Evolutionary conservation across 192 early-diverging fungal species (phyloP).

Genomic region (Linnemannia schmuckeri): DNA sequence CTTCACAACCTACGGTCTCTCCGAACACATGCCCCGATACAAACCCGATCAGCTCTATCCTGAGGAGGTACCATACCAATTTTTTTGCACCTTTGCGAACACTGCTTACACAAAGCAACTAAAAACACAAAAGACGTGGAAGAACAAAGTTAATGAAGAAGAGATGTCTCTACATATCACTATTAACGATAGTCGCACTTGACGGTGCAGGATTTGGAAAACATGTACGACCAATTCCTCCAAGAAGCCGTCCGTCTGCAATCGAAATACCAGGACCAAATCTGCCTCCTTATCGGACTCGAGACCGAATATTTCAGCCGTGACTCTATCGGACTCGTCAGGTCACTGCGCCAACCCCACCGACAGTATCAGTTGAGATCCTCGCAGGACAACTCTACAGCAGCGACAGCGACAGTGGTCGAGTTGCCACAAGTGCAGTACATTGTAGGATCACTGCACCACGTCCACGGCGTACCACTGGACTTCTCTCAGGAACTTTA

Average conservation of each 20-base stretch:
- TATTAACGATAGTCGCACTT: constrained; percentile 67
- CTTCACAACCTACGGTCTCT: constrained; percentile 85
- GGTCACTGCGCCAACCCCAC: constrained; percentile 61
- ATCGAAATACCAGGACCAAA: constrained; percentile 72
- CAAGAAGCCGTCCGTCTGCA: constrained; percentile 81
- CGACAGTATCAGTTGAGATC: background rate
- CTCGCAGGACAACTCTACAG: background rate
- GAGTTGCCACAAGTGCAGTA: constrained; percentile 76
- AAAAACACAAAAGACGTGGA: background rate
- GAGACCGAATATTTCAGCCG: constrained; percentile 81
- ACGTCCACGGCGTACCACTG: constrained; percentile 82
- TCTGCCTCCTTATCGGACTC: constrained; percentile 83
- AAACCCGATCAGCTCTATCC: constrained; percentile 88
- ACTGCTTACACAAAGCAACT: background rate
- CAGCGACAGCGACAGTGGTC: background rate
- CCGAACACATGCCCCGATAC: constrained; percentile 94
- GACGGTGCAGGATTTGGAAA: constrained; percentile 71
- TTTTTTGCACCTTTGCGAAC: too few relatives aligned
- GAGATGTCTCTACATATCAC: background rate
- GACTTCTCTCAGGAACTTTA: constrained; percentile 83
- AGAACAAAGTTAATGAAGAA: background rate
- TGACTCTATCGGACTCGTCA: constrained; percentile 63
- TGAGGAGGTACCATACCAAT: constrained; percentile 74
- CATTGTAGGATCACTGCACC: constrained; percentile 94
- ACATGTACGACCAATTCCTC: constrained; percentile 77